Evolutionary conservation across 2,329 filamentous ascomycete species (phyloP), one percentile per base, ranked within the genome.

Genomic region (Pseudogymnoascus sp.): DNA sequence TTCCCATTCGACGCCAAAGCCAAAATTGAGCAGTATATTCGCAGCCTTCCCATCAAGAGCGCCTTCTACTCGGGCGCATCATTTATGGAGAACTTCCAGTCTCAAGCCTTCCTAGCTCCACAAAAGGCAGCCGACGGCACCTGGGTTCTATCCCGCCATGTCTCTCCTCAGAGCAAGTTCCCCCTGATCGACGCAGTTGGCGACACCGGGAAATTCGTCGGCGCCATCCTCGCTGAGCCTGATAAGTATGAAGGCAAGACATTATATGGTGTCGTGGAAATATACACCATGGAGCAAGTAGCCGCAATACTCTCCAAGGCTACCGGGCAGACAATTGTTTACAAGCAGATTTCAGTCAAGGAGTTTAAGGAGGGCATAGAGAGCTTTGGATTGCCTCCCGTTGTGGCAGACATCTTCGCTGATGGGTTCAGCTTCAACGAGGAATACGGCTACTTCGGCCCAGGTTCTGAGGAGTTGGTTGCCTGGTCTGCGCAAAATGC

Each of bases 41-140:
- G 78, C 13, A 63, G 66, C 0, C 67, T 79, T 0, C 74, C 73
- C 0, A 72, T 83, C 5, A 75, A 76, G 5, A 76, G 74, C 42
- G 74, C 80, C 0, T 82, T 82, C 69, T 76, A 78, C 62, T 71
- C 75, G 79, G 73, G 0, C 75, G 70, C 13, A 83, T 81, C 63
- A 82, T 83, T 79, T 73, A 77, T 65, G 67, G 63, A 66, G 56
- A 68, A 67, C 13, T 66, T 67, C 31, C 9, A 17, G 17, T 3
- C 35, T 4, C 46, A 56, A 19, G 1, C 10, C 46, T 69, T 69
- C 4, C 42, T 69, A 17, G 64, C 67, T 40, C 66, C 69, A 10
- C 44, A 59, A 7, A 64, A 66, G 60, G 66, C 62, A 31, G 61
- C 60, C 0, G 68, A 71, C 21, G 67, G 70, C 0, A 64, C 65